Base-by-base conservation (phyloP, 2,329 filamentous ascomycete genomes). In the Phoma sp. region DNA sequence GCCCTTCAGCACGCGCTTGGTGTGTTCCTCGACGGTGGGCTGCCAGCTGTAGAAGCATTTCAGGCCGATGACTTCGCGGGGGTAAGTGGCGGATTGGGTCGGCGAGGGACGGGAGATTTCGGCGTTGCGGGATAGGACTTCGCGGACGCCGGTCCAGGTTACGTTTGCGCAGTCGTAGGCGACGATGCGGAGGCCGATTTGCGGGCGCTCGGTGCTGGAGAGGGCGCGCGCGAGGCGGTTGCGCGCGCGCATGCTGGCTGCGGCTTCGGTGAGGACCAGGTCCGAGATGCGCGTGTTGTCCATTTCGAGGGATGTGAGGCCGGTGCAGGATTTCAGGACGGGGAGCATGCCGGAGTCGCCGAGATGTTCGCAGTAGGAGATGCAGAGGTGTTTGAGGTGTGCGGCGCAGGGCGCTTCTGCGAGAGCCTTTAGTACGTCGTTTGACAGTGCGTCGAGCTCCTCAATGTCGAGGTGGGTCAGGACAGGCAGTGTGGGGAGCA, bases 1-100 rank as follows among this genome's bases (percentile, higher is more conserved):
- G 6, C 91, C 91, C 4, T 85, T 82, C 46, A 96, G 75, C 0
- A 97, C 91, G 4, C 93, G 86, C 77, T 93, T 94, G 48, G 88
- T 92, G 75, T 98, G 94, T 74, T 97, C 92, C 63, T 97, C 90
- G 4, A 97, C 92, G 0, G 92, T 97, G 78, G 91, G 91, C 77
- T 98, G 94, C 85, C 91, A 97, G 37, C 90, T 92, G 74, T 96
- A 96, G 79, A 94, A 98, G 76, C 92, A 96, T 75, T 96, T 97
- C 38, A 98, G 82, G 6, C 87, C 82, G 56, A 98, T 92, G 53
- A 96, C 85, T 71, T 96, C 88, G 1, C 86, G 85, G 0, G 92
- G 90, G 65, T 88, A 93, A 0, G 83, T 83, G 9, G 81, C 69
- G 0, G 67, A 64, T 25, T 64, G 64, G 4, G 55, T 62, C 7